phyloP scores from a whole-genome alignment of 495 filamentous ascomycete genomes.

The Daldinia bambusicola region DNA sequence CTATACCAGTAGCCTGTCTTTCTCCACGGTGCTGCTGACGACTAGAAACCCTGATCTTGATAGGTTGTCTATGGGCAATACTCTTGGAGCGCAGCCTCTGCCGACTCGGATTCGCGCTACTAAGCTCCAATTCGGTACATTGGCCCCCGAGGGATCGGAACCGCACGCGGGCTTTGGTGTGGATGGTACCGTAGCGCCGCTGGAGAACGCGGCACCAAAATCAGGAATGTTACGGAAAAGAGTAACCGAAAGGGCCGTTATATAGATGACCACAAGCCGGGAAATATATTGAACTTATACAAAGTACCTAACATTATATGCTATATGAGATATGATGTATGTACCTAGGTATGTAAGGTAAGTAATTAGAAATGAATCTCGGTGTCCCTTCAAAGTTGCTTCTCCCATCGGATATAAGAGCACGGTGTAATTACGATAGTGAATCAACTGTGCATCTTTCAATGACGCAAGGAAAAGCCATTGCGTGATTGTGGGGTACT shows the following conservation, averaged over 20 bases:
- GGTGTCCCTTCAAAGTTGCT: not conserved
- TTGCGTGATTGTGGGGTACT: slow-evolving; percentile 33
- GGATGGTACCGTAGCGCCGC: not conserved
- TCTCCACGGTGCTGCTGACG: slow-evolving; percentile 33
- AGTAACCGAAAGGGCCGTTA: not conserved
- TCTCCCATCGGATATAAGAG: slow-evolving; percentile 15
- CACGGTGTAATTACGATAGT: slow-evolving; percentile 17
- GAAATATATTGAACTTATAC: not conserved
- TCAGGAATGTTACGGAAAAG: not conserved
- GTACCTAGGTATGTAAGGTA: too few relatives aligned
- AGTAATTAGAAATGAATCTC: not conserved
- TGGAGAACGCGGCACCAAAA: not conserved
- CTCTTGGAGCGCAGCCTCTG: slow-evolving; percentile 29
- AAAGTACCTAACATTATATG: too few relatives aligned
- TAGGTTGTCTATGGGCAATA: slow-evolving; percentile 5
- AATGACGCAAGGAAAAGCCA: slow-evolving; percentile 25
- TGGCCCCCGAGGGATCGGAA: not conserved
- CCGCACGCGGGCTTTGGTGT: slow-evolving; percentile 27
- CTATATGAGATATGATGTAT: not conserved
- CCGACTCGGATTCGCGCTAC: slow-evolving; percentile 11
- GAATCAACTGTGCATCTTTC: slow-evolving; percentile 17
- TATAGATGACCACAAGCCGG: not conserved
- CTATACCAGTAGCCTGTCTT: slow-evolving; percentile 27
- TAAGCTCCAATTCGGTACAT: slow-evolving; percentile 26
- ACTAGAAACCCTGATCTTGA: slow-evolving; percentile 36